phyloP scores from a whole-genome alignment of 2,329 filamentous ascomycete species.

The Salinomyces thailandicus region DNA sequence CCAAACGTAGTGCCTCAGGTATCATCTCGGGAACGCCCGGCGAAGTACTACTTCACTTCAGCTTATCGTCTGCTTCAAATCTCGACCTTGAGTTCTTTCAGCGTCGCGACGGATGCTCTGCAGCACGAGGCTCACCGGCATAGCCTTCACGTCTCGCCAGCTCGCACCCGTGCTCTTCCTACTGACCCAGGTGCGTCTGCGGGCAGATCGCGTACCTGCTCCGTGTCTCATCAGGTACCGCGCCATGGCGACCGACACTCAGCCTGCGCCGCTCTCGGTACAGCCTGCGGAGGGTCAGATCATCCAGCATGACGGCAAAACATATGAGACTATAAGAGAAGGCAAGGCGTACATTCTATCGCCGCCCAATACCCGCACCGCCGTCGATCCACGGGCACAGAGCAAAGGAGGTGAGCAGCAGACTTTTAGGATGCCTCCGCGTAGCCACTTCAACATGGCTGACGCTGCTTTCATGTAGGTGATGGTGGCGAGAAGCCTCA shows the following conservation, averaged over 20 bases:
- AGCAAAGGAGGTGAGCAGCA: constrained; percentile 16
- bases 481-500: constrained; percentile 53
- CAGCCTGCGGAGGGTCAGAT: constrained; percentile 21
- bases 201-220: no score
- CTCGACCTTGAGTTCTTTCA: no score
- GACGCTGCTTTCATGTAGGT: constrained; percentile 4
- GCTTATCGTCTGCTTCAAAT: no score
- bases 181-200: no score
- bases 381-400: constrained; percentile 38
- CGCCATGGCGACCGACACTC: not conserved
- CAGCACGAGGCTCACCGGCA: no score
- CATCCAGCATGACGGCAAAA: constrained; percentile 24
- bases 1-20: no score
- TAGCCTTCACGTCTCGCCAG: no score
- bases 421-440: not conserved
- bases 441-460: constrained; percentile 32
- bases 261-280: constrained; percentile 1
- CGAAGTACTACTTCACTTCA: no score
- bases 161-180: no score
- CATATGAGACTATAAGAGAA: constrained; percentile 50
- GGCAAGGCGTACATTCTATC: constrained; percentile 59
- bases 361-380: constrained; percentile 41
- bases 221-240: no score
- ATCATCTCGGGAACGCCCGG: no score
- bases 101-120: no score